These are phyloP conservation scores for Carex scoparia DNA, from an alignment of 176 grass and related monocot species.

Conservation along the genomic window DNA sequence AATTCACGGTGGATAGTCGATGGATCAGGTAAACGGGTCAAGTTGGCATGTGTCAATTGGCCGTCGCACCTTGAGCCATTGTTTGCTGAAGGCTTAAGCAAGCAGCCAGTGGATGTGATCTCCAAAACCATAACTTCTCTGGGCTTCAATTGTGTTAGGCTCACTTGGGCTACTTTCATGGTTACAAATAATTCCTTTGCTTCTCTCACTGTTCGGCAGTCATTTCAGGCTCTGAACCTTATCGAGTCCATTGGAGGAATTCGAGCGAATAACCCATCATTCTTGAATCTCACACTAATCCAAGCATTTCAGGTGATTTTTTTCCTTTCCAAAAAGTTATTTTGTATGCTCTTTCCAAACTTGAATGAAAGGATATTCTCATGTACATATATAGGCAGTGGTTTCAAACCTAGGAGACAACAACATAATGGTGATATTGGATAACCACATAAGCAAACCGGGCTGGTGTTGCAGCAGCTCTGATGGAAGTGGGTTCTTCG, in stretches of 20 bases:
- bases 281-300: slow-evolving; percentile 52
- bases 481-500: slow-evolving; percentile 75
- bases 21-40: slow-evolving; percentile 42
- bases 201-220: slow-evolving; percentile 49
- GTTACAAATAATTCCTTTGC: slow-evolving; percentile 41
- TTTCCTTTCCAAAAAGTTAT: background rate
- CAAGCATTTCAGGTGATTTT: slow-evolving; percentile 39
- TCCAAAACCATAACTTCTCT: slow-evolving; percentile 23
- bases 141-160: slow-evolving; percentile 76
- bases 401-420: slow-evolving; percentile 45
- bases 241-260: slow-evolving; percentile 30
- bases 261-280: slow-evolving; percentile 36
- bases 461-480: slow-evolving; percentile 60
- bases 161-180: slow-evolving; percentile 60
- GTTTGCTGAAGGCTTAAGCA: slow-evolving; percentile 53
- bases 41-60: slow-evolving; percentile 78
- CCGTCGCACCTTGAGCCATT: slow-evolving; percentile 59
- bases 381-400: slow-evolving; percentile 34
- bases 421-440: slow-evolving; percentile 69
- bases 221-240: slow-evolving; percentile 42
- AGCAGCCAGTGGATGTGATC: slow-evolving; percentile 45
- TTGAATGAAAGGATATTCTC: background rate
- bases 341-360: background rate
- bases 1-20: slow-evolving; percentile 63
- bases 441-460: slow-evolving; percentile 70